Evolutionary conservation across 257 asterid genomes (phyloP), one percentile per base, ranked within the genome.

Genomic region (Salvia rosmarinus): DNA sequence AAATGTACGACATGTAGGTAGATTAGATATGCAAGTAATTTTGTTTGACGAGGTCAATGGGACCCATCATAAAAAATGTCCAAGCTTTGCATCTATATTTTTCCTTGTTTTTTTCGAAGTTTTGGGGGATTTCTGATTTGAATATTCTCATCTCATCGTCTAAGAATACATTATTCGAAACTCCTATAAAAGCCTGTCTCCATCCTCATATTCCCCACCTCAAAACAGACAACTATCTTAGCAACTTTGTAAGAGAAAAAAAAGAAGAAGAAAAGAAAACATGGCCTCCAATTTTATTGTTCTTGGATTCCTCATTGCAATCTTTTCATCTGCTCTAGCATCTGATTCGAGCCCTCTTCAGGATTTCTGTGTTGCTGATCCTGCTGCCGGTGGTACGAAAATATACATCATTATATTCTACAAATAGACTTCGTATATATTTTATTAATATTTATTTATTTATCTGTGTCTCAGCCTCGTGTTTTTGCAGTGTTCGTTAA

Each of bases 311-410:
- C 4, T 78, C n/a, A n/a, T n/a, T 23, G 76, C 78, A 46, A 35
- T 40, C 63, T 50, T 67, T 44, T 61, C 72, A 1, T 37, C 57
- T 28, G 61, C 82, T 16, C 20, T 49, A 8, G 82, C 89, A 40
- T 82, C 85, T 19, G 85, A 82, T 47, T 58, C 77, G 0, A 80
- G 85, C 63, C 87, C 89, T n/a, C 80, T 85, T 44, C 89, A 85
- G 40, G 89, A 85, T 73, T 80, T 82, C 28, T 85, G 89, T 46
- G 87, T 80, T 20, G 85, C 89, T 5, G 77, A 78, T 30, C 55
- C 71, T 2, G 6, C 56, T 0, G 72, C 72, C 76, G 76, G 78
- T 16, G 82, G 89, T 82, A 78, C 19, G 17, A 35, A 0, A 9
- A 17, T 0, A 30, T 17, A n/a, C 3, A 34, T 2, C 16, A 21